Base-by-base conservation (phyloP, 1,284 basidiomycete species). In the Gymnopus androsaceus region DNA sequence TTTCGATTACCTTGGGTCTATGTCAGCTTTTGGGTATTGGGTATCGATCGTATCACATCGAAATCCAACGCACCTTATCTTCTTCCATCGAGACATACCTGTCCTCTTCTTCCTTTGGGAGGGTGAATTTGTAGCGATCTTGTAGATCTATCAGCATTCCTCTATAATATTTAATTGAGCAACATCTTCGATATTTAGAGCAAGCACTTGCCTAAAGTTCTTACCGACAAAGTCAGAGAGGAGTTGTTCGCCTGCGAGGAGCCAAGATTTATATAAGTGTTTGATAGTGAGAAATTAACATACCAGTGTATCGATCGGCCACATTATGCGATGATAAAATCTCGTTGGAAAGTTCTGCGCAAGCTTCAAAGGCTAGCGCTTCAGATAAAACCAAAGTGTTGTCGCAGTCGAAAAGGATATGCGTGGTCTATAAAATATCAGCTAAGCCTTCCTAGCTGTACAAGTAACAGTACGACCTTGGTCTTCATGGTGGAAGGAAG, bases 321-420 rank as follows among this genome's bases (percentile, higher is more conserved):
- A 63, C 59, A 41, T 58, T 57, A 11, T 66, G 55, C 1, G 55
- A 37, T 12, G 42, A 56, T 15, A 67, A 59, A 36, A 66, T 65
- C 25, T 66, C 60, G 47, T 66, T 67, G 41, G 62, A 58, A 21
- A 67, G 64, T 28, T 65, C 63, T 2, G 65, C 63, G 53, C 66
- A 67, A 5, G 66, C 65, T 33, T 65, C 64, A 47, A 67, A 67
- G 9, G 66, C 66, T 12, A 66, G 59, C 7, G 50, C 45, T 54
- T 67, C 66, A 4, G 65, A 66, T 17, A 66, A 61, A n/a, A 66
- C 65, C 17, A 67, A 62, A 4, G 66, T 67, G 48, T 67, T 67
- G 55, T 67, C 66, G 55, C 66, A 67, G 52, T 67, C 66, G 44
- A 67, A 66, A 14, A 67, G 63, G 23, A 67, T 62, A 11, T 63